Evolutionary conservation across 1,284 basidiomycete species (phyloP).

Genomic region (Ustilago esculenta): DNA sequence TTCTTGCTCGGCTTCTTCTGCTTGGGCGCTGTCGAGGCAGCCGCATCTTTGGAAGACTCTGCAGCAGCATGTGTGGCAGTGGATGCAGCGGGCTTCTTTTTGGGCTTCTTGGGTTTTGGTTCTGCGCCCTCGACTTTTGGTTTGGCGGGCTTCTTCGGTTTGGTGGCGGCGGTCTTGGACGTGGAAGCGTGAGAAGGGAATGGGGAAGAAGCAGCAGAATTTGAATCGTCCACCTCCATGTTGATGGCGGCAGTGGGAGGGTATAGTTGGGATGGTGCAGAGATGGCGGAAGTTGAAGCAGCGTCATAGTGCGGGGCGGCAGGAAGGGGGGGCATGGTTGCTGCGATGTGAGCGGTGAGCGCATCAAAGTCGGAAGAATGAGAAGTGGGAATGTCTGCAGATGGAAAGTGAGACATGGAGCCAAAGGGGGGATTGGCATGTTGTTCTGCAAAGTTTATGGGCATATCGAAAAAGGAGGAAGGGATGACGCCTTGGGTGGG

Average conservation of each 20-base stretch:
- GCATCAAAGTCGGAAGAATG: conserved; percentile 25
- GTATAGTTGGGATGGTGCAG: neutral
- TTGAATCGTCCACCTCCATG: conserved; percentile 24
- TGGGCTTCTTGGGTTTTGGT: conserved; percentile 38
- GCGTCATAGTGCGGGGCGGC: neutral
- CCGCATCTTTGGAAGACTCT: conserved; percentile 8
- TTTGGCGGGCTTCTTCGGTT: conserved; percentile 31
- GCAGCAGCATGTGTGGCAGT: neutral
- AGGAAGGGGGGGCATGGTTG: conserved; percentile 11
- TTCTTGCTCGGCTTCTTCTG: conserved; percentile 36
- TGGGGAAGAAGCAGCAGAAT: conserved; percentile 6
- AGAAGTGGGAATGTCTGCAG: conserved; percentile 8
- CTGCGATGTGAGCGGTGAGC: conserved; percentile 26
- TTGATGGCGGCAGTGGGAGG: conserved; percentile 8
- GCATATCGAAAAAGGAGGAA: conserved; percentile 44
- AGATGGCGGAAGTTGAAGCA: too few species aligned
- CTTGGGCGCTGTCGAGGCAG: conserved; percentile 18
- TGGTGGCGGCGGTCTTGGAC: conserved; percentile 13
- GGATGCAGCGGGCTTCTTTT: conserved; percentile 24
- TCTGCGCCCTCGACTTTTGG: conserved; percentile 31
- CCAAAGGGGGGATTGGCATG: conserved; percentile 18
- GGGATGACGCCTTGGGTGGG: conserved; percentile 38
- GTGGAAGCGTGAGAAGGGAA: conserved; percentile 11
- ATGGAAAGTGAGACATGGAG: conserved; percentile 17
- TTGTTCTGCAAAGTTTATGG: conserved; percentile 24